phyloP scores from a whole-genome alignment of 805 yeast genomes.

The Saccharomycopsis fibuligera region DNA sequence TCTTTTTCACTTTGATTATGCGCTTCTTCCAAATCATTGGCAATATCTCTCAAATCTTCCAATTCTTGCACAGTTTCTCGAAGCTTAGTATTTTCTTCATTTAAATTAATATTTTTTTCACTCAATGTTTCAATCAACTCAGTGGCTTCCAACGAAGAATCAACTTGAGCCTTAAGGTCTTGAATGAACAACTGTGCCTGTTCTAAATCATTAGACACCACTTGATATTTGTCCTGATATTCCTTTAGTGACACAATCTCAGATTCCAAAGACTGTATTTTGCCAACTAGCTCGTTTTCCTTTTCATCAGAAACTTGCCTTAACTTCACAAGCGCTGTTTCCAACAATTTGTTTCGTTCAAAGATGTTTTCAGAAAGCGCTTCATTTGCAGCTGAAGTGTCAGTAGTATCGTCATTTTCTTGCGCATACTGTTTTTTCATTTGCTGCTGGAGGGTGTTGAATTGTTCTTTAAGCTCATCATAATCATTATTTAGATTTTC shows the following conservation, averaged over 20 bases:
- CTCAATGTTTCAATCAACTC: conserved; percentile 32
- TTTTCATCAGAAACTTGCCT: conserved; percentile 27
- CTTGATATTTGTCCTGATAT: conserved; percentile 14
- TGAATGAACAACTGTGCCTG: conserved; percentile 22
- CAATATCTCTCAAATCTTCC: conserved; percentile 44
- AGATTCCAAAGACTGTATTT: conserved; percentile 22
- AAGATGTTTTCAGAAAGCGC: conserved; percentile 15
- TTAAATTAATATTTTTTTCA: conserved; percentile 31
- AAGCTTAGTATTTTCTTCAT: conserved; percentile 30
- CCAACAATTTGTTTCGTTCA: conserved; percentile 34
- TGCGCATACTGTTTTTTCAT: neutral
- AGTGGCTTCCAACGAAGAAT: conserved; percentile 28
- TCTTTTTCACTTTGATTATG: conserved; percentile 39
- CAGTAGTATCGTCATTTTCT: conserved; percentile 23
- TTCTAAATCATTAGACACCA: conserved; percentile 15
- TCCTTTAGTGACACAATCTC: conserved; percentile 10
- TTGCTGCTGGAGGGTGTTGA: conserved; percentile 21
- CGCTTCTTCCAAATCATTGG: conserved; percentile 40
- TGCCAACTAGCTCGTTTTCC: conserved; percentile 25
- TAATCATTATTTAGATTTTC: conserved; percentile 28
- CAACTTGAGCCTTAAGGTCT: conserved; percentile 28
- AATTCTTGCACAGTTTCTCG: conserved; percentile 37
- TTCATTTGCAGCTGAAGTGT: conserved; percentile 13
- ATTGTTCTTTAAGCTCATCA: conserved; percentile 30
- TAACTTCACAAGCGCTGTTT: conserved; percentile 35